Evolutionary conservation across 108 stramenopile species (phyloP).

Genomic region (Cylindrotheca closterium): DNA sequence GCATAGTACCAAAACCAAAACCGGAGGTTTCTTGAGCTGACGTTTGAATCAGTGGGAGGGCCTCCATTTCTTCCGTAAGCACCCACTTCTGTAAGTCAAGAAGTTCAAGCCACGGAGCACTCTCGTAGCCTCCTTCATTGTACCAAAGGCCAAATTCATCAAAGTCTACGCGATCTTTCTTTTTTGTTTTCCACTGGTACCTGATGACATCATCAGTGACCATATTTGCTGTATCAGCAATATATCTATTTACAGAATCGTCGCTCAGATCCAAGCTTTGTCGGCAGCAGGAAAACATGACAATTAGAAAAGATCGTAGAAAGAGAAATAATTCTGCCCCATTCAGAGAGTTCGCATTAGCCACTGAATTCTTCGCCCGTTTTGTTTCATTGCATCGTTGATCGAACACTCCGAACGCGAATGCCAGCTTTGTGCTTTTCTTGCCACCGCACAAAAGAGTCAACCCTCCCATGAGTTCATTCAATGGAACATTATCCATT

Average conservation of each 20-base stretch:
- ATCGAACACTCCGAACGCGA: constrained; percentile 84
- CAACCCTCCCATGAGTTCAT: constrained; percentile 88
- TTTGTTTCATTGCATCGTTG: constrained; percentile 28
- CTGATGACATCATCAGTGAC: constrained; percentile 83
- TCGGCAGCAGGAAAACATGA: constrained; percentile 87
- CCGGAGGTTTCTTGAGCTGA: background rate
- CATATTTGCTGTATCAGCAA: constrained; percentile 75
- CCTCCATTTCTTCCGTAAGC: constrained; percentile 41
- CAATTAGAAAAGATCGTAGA: constrained; percentile 80
- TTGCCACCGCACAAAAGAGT: constrained; percentile 83
- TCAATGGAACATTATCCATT: constrained; percentile 63
- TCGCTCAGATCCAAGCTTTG: constrained; percentile 79
- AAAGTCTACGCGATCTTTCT: constrained; percentile 76
- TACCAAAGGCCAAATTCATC: constrained; percentile 95
- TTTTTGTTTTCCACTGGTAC: constrained; percentile 68
- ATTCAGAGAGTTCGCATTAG: constrained; percentile 31
- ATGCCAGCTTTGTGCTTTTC: constrained; percentile 84
- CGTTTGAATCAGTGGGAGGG: background rate
- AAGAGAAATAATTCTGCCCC: constrained; percentile 73
- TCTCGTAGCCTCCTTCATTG: constrained; percentile 92
- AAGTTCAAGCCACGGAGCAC: constrained; percentile 94
- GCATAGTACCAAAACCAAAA: constrained; percentile 1
- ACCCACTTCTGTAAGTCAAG: constrained; percentile 95
- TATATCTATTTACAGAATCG: constrained; percentile 65
- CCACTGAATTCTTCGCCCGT: constrained; percentile 34